These are phyloP conservation scores for Pseudonectria buxi DNA, from an alignment of 2,329 filamentous ascomycete species.

Conservation along the genomic window DNA sequence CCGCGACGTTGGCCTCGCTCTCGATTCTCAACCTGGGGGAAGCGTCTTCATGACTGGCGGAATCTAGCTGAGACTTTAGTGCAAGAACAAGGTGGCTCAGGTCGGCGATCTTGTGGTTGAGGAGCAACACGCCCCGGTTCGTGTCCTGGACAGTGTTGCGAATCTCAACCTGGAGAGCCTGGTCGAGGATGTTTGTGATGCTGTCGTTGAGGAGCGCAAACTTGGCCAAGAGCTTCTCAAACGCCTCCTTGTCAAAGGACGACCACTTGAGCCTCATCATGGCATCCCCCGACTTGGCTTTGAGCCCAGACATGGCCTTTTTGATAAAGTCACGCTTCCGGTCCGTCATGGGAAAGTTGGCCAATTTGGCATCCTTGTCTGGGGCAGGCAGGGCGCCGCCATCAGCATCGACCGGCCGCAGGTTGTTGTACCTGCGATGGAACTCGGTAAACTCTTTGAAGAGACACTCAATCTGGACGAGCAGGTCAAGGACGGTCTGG, in stretches of 20 bases:
- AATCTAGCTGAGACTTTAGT: constrained; percentile 36
- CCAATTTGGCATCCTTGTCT: constrained; percentile 37
- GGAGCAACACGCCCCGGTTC: constrained; percentile 39
- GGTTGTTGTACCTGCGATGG: constrained; percentile 32
- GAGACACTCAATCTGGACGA: constrained; percentile 40
- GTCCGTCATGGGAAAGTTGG: constrained; percentile 38
- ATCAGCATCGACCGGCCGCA: constrained; percentile 28
- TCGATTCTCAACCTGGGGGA: constrained; percentile 29
- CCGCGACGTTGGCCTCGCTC: constrained; percentile 32
- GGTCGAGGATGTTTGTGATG: constrained; percentile 42
- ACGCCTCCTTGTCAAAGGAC: constrained; percentile 39
- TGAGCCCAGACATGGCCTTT: constrained; percentile 35
- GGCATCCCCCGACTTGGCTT: constrained; percentile 29
- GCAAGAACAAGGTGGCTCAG: constrained; percentile 40
- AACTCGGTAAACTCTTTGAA: constrained; percentile 40
- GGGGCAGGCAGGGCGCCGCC: constrained; percentile 30
- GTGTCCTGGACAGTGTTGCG: constrained; percentile 42
- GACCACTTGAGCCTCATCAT: constrained; percentile 36
- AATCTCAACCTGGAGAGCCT: constrained; percentile 40
- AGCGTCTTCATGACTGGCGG: constrained; percentile 12
- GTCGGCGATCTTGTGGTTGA: constrained; percentile 40
- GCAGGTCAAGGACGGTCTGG: constrained; percentile 41
- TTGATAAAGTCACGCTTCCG: constrained; percentile 37
- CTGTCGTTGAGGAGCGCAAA: constrained; percentile 41
- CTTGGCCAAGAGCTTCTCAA: constrained; percentile 36